Conservation (phyloP, 495 filamentous ascomycete species). For the Xylaria acuta region DNA sequence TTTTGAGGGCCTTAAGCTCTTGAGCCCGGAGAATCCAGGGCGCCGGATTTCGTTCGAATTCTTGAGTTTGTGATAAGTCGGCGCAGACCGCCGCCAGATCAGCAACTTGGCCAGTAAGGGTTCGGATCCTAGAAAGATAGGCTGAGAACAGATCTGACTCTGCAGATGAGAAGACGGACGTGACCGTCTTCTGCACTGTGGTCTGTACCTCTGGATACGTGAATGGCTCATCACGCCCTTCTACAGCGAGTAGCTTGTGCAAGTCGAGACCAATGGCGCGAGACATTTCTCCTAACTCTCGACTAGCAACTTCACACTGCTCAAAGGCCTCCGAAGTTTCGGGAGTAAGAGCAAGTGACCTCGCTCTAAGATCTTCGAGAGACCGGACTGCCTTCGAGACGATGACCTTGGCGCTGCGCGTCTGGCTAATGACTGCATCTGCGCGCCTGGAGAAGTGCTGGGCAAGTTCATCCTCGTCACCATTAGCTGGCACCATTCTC, state of each 20-base stretch:
- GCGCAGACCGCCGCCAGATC: conserved; percentile 74
- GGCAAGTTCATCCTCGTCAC: conserved; percentile 67
- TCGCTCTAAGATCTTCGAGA: conserved; percentile 76
- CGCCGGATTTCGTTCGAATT: conserved; percentile 74
- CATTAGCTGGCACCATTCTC: conserved; percentile 59
- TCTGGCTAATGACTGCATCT: conserved; percentile 74
- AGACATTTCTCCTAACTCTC: conserved; percentile 70
- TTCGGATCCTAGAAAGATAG: conserved; percentile 70
- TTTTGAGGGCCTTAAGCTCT: conserved; percentile 78
- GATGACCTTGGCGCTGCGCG: conserved; percentile 83
- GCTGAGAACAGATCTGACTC: conserved; percentile 70
- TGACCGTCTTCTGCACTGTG: conserved; percentile 64
- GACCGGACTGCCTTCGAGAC: conserved; percentile 78
- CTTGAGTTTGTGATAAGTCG: conserved; percentile 79
- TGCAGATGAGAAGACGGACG: conserved; percentile 52
- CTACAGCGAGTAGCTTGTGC: conserved; percentile 69
- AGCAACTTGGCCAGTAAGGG: conserved; percentile 67
- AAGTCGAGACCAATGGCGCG: conserved; percentile 71
- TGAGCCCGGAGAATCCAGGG: conserved; percentile 87
- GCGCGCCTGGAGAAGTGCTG: conserved; percentile 71
- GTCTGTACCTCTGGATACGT: conserved; percentile 68
- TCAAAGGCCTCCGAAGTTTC: conserved; percentile 59
- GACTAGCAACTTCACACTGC: conserved; percentile 66
- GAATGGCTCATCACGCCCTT: conserved; percentile 71
- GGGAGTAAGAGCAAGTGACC: conserved; percentile 75